Conservation (phyloP, 2,329 filamentous ascomycete species). For the Penicillium sp. region DNA sequence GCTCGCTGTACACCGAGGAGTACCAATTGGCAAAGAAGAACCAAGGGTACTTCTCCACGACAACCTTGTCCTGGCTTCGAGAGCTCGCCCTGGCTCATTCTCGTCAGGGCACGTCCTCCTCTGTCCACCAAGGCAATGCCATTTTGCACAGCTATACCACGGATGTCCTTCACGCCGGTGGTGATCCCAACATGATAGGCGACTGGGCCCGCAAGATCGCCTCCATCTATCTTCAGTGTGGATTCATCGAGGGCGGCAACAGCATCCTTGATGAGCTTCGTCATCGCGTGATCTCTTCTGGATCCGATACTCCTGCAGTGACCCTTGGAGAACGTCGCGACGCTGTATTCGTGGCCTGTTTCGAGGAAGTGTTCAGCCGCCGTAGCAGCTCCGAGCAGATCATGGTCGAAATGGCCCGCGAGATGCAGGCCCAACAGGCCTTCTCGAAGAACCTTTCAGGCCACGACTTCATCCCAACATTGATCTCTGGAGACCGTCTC, state of each 20-base stretch:
- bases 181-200: slow-evolving; percentile 43
- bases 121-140: slow-evolving; percentile 35
- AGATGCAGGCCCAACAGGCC: slow-evolving; percentile 42
- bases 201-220: slow-evolving; percentile 47
- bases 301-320: slow-evolving; percentile 30
- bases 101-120: slow-evolving; percentile 38
- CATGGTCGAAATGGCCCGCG: slow-evolving; percentile 43
- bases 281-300: slow-evolving; percentile 47
- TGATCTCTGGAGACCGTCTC: slow-evolving; percentile 31
- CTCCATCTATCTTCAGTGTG: slow-evolving; percentile 44
- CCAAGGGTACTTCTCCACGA: slow-evolving; percentile 46
- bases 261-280: slow-evolving; percentile 47
- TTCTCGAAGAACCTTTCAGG: slow-evolving; percentile 34
- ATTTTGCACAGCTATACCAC: slow-evolving; percentile 42
- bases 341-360: slow-evolving; percentile 45
- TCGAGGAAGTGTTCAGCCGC: slow-evolving; percentile 42
- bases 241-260: slow-evolving; percentile 41
- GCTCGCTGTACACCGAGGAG: slow-evolving; percentile 41
- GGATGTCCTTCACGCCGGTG: slow-evolving; percentile 41
- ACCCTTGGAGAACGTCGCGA: slow-evolving; percentile 33
- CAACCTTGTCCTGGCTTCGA: slow-evolving; percentile 43
- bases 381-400: slow-evolving; percentile 38
- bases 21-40: slow-evolving; percentile 44
- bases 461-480: slow-evolving; percentile 33
- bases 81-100: slow-evolving; percentile 45